Evolutionary conservation across 2,329 filamentous ascomycete species (phyloP), one percentile per base, ranked within the genome.

Genomic region (Neofusicoccum sp.): DNA sequence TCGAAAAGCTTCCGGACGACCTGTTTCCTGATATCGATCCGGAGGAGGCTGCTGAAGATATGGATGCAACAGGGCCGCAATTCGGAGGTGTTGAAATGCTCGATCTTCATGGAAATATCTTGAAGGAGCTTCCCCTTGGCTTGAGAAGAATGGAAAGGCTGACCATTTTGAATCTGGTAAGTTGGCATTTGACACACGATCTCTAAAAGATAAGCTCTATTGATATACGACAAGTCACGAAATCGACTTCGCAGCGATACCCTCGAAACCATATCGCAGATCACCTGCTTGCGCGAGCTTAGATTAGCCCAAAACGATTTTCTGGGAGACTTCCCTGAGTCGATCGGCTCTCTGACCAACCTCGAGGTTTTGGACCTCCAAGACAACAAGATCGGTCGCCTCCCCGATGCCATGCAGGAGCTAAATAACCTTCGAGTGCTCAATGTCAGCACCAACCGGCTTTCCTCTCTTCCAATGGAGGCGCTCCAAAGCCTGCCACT

Each of bases 321-420:
- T 5, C 83, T 44, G 12, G 73, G 72, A 33, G 65, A 64, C 1
- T 76, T 97, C 2, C 83, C 88, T 45, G 70, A 84, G 0, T 80
- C 79, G n/a, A 80, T 96, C 33, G 79, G 83, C 24, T 80, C 80
- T 5, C 79, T 98, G 14, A 77, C 74, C 36, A 86, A 87, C 54
- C 80, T 99, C 0, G 92, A 97, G 71, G 82, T 87, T 16, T 79
- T 98, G 7, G 93, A 98, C 64, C 70, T 98, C 7, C 90, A 91
- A 64, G 84, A 84, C 12, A 99, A 99, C 75, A 85, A 86, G 63
- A 81, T 99, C 20, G 86, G 87, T 6, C 80, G 81, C 1, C 78
- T 99, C 14, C 90, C 92, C 0, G 76, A 82, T 8, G 83, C 84
- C 11, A 71, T 97, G 1, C 81, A 82, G n/a, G 83, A 84, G 30